phyloP scores from a whole-genome alignment of 352 stramenopile species.

The Pythium grandisporangium region DNA sequence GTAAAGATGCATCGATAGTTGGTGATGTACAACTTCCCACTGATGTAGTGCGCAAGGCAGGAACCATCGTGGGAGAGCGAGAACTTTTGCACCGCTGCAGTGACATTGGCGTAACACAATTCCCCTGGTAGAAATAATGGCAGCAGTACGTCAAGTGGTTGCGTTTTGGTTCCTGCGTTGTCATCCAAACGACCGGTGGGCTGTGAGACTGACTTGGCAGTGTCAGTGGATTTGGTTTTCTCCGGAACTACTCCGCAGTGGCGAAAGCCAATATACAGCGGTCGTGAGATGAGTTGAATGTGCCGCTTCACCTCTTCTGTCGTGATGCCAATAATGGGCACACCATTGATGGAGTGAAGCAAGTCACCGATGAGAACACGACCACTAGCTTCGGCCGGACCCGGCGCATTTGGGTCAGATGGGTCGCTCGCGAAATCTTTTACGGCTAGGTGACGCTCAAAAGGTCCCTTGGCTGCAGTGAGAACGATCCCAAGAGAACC shows the following conservation, averaged over 20 bases:
- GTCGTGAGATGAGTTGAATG: slow-evolving; percentile 55
- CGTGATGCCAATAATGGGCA: slow-evolving; percentile 52
- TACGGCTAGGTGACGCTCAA: slow-evolving; percentile 46
- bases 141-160: slow-evolving; percentile 5
- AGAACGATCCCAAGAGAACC: slow-evolving; percentile 68
- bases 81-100: slow-evolving; percentile 58
- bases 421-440: slow-evolving; percentile 62
- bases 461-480: slow-evolving; percentile 32
- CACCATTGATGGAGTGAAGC: slow-evolving; percentile 75
- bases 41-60: slow-evolving; percentile 60
- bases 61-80: slow-evolving; percentile 55
- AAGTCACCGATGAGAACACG: slow-evolving; percentile 56
- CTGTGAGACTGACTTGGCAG: slow-evolving; percentile 8
- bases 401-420: slow-evolving; percentile 14
- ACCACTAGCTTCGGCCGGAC: slow-evolving; percentile 53
- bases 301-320: slow-evolving; percentile 77
- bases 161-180: neutral
- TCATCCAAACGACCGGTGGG: slow-evolving; percentile 4
- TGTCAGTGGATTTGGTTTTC: slow-evolving; percentile 1
- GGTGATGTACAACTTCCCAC: slow-evolving; percentile 71
- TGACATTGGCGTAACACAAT: slow-evolving; percentile 69
- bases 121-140: slow-evolving; percentile 58
- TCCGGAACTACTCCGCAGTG: slow-evolving; percentile 19
- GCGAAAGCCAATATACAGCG: slow-evolving; percentile 65
- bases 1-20: slow-evolving; percentile 82